Evolutionary conservation across 306 rosid genomes (phyloP).

Genomic region (Glycine tomentella): DNA sequence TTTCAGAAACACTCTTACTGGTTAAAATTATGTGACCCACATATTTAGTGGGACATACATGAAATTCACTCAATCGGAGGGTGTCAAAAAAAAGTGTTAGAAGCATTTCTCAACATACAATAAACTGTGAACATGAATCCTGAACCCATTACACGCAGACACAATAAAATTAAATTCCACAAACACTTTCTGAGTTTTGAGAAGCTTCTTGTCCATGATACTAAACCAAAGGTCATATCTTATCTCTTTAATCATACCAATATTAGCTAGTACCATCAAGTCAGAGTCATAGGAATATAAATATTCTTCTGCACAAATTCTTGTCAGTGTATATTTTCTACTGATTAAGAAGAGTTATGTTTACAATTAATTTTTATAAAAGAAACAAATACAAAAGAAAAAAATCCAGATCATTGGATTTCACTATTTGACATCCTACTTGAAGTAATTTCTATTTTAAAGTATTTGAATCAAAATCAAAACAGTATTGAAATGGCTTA

Average conservation of each 20-base stretch:
- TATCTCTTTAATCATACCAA: background rate
- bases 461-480: conserved; percentile 20
- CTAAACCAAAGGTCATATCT: background rate
- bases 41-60: no score
- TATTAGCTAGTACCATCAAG: background rate
- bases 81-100: background rate
- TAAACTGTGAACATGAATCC: background rate
- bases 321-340: background rate
- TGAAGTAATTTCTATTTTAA: background rate
- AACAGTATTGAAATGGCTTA: conserved; percentile 19
- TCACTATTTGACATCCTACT: background rate
- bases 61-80: no score
- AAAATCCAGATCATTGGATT: background rate
- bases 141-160: background rate
- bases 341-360: background rate
- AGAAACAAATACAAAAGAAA: background rate
- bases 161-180: background rate
- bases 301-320: conserved; percentile 13
- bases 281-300: background rate
- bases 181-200: background rate
- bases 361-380: background rate
- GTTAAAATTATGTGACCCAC: no score
- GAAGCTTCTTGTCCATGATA: background rate
- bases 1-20: background rate
- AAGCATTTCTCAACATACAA: background rate